These are phyloP conservation scores for Capsicum chinense DNA, from an alignment of 257 asterid species.

Conservation along the genomic window DNA sequence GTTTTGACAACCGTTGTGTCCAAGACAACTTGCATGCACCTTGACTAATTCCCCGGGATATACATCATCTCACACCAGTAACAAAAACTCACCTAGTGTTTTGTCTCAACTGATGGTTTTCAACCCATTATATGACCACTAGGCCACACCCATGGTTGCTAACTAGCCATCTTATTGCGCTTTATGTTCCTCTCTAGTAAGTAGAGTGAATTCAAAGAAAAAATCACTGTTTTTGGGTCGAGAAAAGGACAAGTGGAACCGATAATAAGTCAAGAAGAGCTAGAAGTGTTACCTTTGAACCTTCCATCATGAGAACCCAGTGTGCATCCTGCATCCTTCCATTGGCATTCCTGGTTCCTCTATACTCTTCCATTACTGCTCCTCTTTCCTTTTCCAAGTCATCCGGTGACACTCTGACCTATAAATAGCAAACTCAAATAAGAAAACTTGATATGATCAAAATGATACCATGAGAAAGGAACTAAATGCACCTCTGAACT, in stretches of 20 bases:
- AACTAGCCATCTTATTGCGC: slow-evolving; percentile 9
- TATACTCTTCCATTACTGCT: slow-evolving; percentile 89
- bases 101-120: too few species aligned
- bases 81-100: too few species aligned
- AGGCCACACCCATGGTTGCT: too few species aligned
- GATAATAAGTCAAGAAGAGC: neutral
- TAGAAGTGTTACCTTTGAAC: slow-evolving; percentile 65
- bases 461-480: slow-evolving; percentile 32
- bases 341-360: slow-evolving; percentile 82
- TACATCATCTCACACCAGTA: too few species aligned
- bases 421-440: slow-evolving; percentile 34
- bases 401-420: slow-evolving; percentile 76
- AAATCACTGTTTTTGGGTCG: neutral
- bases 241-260: neutral
- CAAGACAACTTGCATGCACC: too few species aligned
- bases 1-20: too few species aligned
- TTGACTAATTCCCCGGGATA: too few species aligned
- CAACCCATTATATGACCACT: too few species aligned
- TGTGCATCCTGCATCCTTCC: slow-evolving; percentile 99
- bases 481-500: slow-evolving; percentile 72
- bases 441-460: slow-evolving; percentile 31
- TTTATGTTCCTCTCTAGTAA: slow-evolving; percentile 7
- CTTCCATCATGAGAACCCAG: slow-evolving; percentile 97
- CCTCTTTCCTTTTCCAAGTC: slow-evolving; percentile 98
- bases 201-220: neutral